Base-by-base conservation (phyloP, 495 filamentous ascomycete genomes). In the Penicillium salamii region DNA sequence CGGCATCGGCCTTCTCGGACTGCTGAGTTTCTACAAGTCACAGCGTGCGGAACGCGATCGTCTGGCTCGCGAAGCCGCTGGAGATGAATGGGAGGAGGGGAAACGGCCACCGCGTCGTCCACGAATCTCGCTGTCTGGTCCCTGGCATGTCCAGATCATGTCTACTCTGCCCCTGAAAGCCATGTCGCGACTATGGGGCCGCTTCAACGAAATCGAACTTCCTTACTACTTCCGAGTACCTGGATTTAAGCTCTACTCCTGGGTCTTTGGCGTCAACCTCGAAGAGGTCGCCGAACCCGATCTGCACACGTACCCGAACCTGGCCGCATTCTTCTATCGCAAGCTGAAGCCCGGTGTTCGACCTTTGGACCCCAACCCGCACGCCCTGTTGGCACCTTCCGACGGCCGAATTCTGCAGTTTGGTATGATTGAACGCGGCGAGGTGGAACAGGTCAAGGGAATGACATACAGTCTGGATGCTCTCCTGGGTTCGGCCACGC, bases 401-500 rank as follows among this genome's bases (percentile, higher is more conserved):
- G 93, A 99, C 67, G 95, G 93, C 7, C 82, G 85, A 41, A 77
- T 99, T 21, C 75, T 99, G 13, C 93, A 97, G 61, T 97, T 90
- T 58, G 93, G 93, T 3, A 85, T 80, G 54, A 96, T 99, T 47
- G 86, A 93, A 54, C 80, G 87, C 41, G 92, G 91, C 23, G 87
- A 96, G 56, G 91, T 99, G n/a, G 93, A 97, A 67, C 93, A 97
- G 66, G 92, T 97, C 32, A 99, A 99, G 67, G 93, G 93, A 37
- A 92, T 97, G 78, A 97, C 91, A 3, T 99, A 99, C 67, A 93
- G 87, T 50, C 78, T 99, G 38, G 93, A 97, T 63, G 90, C 92
- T 1, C 78, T 99, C 1, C 74, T 99, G 3, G 93, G 93, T 29
- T 81, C 82, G 40, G 79, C 76, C 28, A 71, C 71, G 7, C 71